Evolutionary conservation across 306 rosid species (phyloP).

Genomic region (Cucurbita maxima): DNA sequence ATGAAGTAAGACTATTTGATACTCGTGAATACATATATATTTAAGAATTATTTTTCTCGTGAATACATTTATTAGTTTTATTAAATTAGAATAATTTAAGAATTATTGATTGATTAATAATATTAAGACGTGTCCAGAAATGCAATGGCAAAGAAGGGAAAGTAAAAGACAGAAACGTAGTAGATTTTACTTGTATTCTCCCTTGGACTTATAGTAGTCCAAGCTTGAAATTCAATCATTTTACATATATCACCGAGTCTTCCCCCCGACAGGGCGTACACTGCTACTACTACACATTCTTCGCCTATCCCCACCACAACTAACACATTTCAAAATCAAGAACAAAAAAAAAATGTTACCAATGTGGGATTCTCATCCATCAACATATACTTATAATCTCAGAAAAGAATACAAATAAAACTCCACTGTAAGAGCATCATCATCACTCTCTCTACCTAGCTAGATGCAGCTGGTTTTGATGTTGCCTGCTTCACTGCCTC

Average conservation of each 20-base stretch:
- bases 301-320: neutral
- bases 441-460: conserved; percentile 24
- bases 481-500: conserved; percentile 59
- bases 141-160: too few species aligned
- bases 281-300: neutral
- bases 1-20: too few species aligned
- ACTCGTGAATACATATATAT: too few species aligned
- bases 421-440: neutral
- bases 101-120: too few species aligned
- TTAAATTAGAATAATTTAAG: too few species aligned
- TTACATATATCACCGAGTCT: neutral
- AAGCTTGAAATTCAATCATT: neutral
- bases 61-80: too few species aligned
- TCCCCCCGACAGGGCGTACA: neutral
- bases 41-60: too few species aligned
- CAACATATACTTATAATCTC: neutral
- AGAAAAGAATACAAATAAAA: conserved; percentile 2
- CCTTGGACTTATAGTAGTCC: neutral
- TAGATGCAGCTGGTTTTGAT: conserved; percentile 52
- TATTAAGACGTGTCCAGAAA: too few species aligned
- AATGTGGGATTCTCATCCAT: neutral
- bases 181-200: neutral
- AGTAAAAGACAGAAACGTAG: neutral
- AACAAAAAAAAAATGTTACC: neutral
- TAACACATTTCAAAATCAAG: neutral